phyloP scores from a whole-genome alignment of 768 basidiomycete species.

The Suillus tomentosus region DNA sequence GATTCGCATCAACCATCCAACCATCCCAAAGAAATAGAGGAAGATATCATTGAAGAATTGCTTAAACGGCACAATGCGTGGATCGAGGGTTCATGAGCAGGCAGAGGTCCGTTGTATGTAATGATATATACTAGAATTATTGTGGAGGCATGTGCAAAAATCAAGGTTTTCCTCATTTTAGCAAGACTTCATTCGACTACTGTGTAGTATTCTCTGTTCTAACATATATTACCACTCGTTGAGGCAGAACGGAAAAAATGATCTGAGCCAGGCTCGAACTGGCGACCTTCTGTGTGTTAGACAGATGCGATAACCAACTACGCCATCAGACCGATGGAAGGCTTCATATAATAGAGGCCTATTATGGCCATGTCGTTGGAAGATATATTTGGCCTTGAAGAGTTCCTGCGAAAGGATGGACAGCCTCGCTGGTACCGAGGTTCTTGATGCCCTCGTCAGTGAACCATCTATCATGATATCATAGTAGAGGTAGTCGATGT shows the following conservation, averaged over 20 bases:
- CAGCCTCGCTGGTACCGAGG: too few species aligned
- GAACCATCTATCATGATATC: too few species aligned
- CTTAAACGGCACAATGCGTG: constrained; percentile 73
- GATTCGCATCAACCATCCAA: constrained; percentile 40
- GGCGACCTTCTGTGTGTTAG: constrained; percentile 80
- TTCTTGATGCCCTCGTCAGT: too few species aligned
- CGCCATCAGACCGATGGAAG: constrained; percentile 50
- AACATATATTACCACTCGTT: too few species aligned
- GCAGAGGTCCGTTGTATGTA: background rate
- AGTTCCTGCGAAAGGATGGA: too few species aligned
- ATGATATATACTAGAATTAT: constrained; percentile 6
- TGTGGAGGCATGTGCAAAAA: background rate
- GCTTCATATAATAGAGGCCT: accelerated
- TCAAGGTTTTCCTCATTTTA: background rate
- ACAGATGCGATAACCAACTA: constrained; percentile 86
- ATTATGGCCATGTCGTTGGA: background rate
- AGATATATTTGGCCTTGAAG: too few species aligned
- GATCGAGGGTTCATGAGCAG: constrained; percentile 39
- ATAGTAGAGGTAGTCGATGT: too few species aligned
- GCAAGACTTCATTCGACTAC: background rate
- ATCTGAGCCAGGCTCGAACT: constrained; percentile 66
- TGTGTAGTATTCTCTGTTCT: too few species aligned
- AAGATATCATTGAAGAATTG: constrained; percentile 81
- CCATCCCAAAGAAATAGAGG: constrained; percentile 81
- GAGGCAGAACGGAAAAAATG: constrained; percentile 12